Percentiles rank a stretch among this genome's conserved stretches.
phyloP scores from a whole-genome alignment of 306 rosid genomes.

The Medicago lupulina region DNA sequence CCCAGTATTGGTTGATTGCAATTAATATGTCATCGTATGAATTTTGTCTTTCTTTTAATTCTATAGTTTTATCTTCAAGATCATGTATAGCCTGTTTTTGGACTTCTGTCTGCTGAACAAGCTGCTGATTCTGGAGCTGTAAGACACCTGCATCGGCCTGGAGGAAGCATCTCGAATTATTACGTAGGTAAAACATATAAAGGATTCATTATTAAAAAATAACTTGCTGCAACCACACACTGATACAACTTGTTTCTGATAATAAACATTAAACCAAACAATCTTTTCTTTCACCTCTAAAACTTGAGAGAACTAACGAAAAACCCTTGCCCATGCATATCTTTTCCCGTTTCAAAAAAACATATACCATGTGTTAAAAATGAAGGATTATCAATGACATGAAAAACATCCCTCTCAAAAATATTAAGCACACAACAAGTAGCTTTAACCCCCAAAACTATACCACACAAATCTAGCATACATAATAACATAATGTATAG shows the following conservation, averaged over 20 bases:
- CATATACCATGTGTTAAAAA: background rate
- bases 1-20: too few species aligned
- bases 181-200: slow-evolving; percentile 27
- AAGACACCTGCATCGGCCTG: slow-evolving; percentile 87
- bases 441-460: too few species aligned
- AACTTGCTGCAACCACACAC: background rate
- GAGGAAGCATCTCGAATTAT: slow-evolving; percentile 37
- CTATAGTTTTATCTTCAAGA: too few species aligned
- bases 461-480: background rate
- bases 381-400: slow-evolving; percentile 26
- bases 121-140: slow-evolving; percentile 84
- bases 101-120: slow-evolving; percentile 72
- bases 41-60: too few species aligned
- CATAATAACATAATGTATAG: background rate
- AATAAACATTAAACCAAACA: slow-evolving; percentile 31
- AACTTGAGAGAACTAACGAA: background rate
- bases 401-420: slow-evolving; percentile 33
- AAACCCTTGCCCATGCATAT: background rate
- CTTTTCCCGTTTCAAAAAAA: background rate
- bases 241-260: background rate
- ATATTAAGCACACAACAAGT: slow-evolving; percentile 7
- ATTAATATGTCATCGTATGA: too few species aligned
- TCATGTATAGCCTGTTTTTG: slow-evolving; percentile 70
- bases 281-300: slow-evolving; percentile 4
- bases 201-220: background rate